A percentile compares a stretch with the other conserved stretches of the same genome.
Conservation (phyloP, 139 green algal genomes). For the Micromonas pusilla region DNA sequence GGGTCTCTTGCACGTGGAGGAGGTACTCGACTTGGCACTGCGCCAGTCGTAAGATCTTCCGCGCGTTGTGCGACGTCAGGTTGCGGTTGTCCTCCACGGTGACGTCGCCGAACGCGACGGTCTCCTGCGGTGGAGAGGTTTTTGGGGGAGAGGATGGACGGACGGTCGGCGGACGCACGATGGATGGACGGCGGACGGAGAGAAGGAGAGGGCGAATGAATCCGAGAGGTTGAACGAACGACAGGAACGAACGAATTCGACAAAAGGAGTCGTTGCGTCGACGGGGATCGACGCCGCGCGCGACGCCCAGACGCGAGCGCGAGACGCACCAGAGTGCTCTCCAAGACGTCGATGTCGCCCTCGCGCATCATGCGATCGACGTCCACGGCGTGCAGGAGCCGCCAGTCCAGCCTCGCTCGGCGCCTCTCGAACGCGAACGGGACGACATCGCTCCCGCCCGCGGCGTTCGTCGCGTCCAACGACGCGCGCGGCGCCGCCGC, state of each 20-base stretch:
- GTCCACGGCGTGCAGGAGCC: conserved; percentile 2
- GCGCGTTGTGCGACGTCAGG: neutral
- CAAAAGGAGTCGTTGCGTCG: too few species aligned
- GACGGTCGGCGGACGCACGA: neutral
- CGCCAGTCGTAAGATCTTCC: neutral
- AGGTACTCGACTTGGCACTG: conserved; percentile 5
- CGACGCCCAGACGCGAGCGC: too few species aligned
- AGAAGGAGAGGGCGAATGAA: neutral
- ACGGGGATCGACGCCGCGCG: too few species aligned
- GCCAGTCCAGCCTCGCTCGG: neutral
- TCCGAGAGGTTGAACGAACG: too few species aligned
- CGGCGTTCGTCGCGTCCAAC: neutral
- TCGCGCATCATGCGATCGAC: neutral
- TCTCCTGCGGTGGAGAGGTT: too few species aligned
- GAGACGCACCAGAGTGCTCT: neutral
- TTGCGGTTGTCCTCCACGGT: neutral
- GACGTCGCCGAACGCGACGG: conserved; percentile 11
- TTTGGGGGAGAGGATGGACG: neutral
- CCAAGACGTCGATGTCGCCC: neutral
- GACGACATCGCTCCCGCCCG: neutral
- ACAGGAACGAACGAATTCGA: too few species aligned
- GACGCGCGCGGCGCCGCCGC: too few species aligned
- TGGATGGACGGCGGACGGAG: neutral
- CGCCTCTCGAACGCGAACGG: neutral
- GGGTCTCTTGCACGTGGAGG: conserved; percentile 9